Conservation (phyloP, 1,139 yeast genomes). For the Arxiozyma slooffiae region DNA sequence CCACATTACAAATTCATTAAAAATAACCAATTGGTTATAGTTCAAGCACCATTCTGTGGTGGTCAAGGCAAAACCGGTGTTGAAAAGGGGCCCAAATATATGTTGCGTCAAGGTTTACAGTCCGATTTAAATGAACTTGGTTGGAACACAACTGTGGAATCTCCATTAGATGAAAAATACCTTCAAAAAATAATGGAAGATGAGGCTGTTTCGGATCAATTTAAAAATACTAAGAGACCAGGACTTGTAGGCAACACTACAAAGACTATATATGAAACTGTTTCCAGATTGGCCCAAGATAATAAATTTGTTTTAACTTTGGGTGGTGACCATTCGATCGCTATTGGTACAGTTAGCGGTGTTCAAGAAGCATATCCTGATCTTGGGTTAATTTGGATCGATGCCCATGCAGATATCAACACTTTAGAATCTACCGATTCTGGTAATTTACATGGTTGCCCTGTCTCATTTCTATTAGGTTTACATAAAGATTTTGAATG, state of each 20-base stretch:
- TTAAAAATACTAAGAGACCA: conserved; percentile 61
- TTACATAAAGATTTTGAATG: conserved; percentile 43
- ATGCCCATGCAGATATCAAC: conserved; percentile 96
- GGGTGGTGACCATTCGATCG: conserved; percentile 97
- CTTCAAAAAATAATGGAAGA: conserved; percentile 34
- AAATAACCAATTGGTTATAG: conserved; percentile 47
- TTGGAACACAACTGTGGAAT: conserved; percentile 52
- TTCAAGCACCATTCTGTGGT: conserved; percentile 89
- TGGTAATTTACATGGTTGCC: conserved; percentile 96
- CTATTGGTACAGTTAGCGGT: conserved; percentile 86
- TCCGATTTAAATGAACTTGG: conserved; percentile 56
- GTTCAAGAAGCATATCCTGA: conserved; percentile 72
- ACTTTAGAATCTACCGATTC: conserved; percentile 78
- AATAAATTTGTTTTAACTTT: conserved; percentile 68
- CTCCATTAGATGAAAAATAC: conserved; percentile 47
- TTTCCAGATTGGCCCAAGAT: conserved; percentile 37
- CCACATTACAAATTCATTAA: conserved; percentile 44
- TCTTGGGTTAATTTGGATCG: conserved; percentile 89
- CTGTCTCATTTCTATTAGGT: conserved; percentile 84
- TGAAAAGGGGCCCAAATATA: conserved; percentile 81
- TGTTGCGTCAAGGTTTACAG: conserved; percentile 62
- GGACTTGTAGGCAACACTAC: conserved; percentile 68
- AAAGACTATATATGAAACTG: conserved; percentile 52
- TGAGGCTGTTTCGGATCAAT: conserved; percentile 38
- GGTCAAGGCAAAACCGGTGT: conserved; percentile 95